phyloP scores from a whole-genome alignment of 2,329 filamentous ascomycete species.

The Trichoderma sp. region DNA sequence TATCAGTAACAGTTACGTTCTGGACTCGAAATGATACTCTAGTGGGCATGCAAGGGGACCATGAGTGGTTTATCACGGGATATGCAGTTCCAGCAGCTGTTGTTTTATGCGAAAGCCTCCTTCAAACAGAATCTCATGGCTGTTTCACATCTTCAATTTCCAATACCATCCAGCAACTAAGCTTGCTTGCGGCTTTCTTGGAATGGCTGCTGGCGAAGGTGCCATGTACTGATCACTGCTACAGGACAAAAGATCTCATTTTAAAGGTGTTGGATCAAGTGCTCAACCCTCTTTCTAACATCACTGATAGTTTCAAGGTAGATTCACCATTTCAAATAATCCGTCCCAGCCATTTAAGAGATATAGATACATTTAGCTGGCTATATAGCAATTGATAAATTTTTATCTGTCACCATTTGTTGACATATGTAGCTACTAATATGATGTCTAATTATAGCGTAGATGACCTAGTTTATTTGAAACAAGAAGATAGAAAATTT shows the following conservation, averaged over 20 bases:
- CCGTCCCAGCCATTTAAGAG: not conserved
- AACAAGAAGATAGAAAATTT: too few species aligned
- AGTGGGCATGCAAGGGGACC: not conserved
- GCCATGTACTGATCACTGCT: not conserved
- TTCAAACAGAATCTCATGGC: not conserved
- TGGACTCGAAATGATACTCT: slow-evolving; percentile 1
- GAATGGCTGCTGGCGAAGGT: not conserved
- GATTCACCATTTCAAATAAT: not conserved
- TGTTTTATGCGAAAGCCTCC: not conserved
- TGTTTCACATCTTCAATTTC: not conserved
- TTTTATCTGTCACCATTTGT: not conserved
- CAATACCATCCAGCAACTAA: not conserved
- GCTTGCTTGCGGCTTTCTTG: not conserved
- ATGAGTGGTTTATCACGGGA: not conserved
- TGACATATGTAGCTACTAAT: not conserved
- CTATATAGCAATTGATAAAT: not conserved
- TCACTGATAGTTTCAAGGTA: not conserved
- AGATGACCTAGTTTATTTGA: too few species aligned
- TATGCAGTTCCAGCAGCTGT: not conserved
- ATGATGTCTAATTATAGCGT: not conserved
- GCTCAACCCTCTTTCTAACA: not conserved
- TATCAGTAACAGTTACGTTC: not conserved
- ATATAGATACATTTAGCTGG: not conserved
- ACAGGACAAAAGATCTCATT: not conserved
- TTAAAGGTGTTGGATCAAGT: not conserved